Evolutionary conservation across 495 filamentous ascomycete genomes (phyloP).

Genomic region (Evernia prunastri): DNA sequence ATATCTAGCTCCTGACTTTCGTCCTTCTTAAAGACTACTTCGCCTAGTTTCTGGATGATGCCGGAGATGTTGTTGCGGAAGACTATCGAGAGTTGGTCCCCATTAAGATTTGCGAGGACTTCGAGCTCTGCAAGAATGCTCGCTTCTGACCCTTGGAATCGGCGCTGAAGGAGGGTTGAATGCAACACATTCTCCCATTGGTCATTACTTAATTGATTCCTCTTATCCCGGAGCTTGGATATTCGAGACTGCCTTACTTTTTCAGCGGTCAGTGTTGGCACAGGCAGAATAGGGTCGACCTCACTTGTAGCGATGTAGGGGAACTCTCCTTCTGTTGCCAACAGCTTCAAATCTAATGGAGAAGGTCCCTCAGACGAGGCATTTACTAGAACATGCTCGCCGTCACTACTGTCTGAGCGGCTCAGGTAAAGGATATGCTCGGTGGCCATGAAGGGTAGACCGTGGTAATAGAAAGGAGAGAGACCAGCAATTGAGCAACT

Average conservation of each 20-base stretch:
- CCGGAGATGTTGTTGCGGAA: constrained; percentile 51
- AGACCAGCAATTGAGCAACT: background rate
- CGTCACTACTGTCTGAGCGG: constrained; percentile 46
- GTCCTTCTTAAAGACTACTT: constrained; percentile 53
- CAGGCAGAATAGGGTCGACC: constrained; percentile 24
- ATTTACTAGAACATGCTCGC: constrained; percentile 52
- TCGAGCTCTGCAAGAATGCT: constrained; percentile 29
- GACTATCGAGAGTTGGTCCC: constrained; percentile 33
- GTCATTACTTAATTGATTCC: constrained; percentile 45
- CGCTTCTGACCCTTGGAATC: background rate
- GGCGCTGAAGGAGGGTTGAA: constrained; percentile 21
- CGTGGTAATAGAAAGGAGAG: constrained; percentile 14
- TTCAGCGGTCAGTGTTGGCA: constrained; percentile 28
- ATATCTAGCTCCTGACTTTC: constrained; percentile 60
- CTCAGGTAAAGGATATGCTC: constrained; percentile 48
- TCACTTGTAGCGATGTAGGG: constrained; percentile 54
- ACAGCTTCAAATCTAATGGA: constrained; percentile 53
- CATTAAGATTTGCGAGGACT: constrained; percentile 32
- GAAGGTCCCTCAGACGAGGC: constrained; percentile 42
- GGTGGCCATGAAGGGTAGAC: constrained; percentile 12
- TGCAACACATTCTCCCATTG: constrained; percentile 52
- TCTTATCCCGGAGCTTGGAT: constrained; percentile 44
- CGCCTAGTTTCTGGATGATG: constrained; percentile 65
- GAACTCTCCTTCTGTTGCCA: constrained; percentile 60
- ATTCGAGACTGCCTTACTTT: constrained; percentile 45